A percentile compares a stretch with the other conserved stretches of the same genome.
Conservation (phyloP, 306 rosid genomes). For the Pyrus betulifolia region DNA sequence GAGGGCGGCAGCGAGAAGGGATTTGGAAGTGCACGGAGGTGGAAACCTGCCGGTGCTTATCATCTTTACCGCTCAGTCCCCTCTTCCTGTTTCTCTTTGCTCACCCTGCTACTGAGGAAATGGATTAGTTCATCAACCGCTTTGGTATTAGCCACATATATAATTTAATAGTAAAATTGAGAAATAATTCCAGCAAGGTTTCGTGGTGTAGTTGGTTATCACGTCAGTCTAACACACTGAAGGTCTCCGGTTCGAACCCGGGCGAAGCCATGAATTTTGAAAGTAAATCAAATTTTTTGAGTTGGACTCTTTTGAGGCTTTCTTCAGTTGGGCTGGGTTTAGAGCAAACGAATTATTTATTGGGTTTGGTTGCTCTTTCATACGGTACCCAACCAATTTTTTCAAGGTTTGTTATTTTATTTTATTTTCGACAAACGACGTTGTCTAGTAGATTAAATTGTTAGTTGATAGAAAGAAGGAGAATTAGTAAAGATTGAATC, state of each 20-base stretch:
- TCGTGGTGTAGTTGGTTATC: constrained; percentile 86
- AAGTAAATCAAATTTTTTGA: background rate
- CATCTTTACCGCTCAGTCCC: constrained; percentile 23
- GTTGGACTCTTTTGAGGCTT: background rate
- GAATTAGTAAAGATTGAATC: too few species aligned
- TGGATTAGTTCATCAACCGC: background rate
- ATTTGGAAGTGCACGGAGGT: constrained; percentile 18
- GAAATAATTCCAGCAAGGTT: background rate
- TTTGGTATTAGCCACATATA: background rate
- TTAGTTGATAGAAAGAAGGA: too few species aligned
- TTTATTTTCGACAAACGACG: too few species aligned
- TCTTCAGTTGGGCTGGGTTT: background rate
- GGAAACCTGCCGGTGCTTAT: constrained; percentile 25
- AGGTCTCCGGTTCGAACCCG: constrained; percentile 40
- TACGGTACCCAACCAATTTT: background rate
- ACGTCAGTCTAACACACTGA: constrained; percentile 98
- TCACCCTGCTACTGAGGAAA: background rate
- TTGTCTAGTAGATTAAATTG: too few species aligned
- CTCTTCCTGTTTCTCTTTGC: background rate
- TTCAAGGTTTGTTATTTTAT: too few species aligned
- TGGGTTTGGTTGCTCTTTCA: background rate
- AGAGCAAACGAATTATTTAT: background rate
- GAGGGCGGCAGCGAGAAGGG: constrained; percentile 4
- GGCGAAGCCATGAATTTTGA: constrained; percentile 1
- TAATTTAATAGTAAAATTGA: rapidly evolving